Conservation (phyloP, 257 asterid genomes). For the Solanum pinnatisectum region DNA sequence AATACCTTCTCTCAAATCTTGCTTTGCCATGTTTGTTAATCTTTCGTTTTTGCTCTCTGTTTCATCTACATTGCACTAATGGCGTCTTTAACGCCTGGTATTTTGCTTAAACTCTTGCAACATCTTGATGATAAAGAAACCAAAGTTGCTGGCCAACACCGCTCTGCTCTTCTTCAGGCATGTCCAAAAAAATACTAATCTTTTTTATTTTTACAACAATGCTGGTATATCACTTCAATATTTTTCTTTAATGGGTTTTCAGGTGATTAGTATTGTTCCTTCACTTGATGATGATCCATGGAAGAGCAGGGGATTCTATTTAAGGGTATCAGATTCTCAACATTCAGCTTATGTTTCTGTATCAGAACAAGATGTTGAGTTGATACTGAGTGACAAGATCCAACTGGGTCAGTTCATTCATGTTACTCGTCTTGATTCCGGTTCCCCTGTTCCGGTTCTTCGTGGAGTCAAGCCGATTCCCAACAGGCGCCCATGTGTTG, state of each 20-base stretch:
- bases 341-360: constrained; percentile 92
- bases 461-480: constrained; percentile 69
- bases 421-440: constrained; percentile 51
- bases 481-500: constrained; percentile 66
- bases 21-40: background rate
- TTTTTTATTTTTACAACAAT: background rate
- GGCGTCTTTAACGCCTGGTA: constrained; percentile 82
- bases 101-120: constrained; percentile 56
- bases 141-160: constrained; percentile 84
- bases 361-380: constrained; percentile 61
- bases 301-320: constrained; percentile 80
- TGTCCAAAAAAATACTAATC: background rate
- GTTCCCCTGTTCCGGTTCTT: constrained; percentile 87
- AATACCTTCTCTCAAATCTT: background rate
- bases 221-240: background rate
- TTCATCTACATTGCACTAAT: constrained; percentile 15
- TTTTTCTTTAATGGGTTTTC: background rate
- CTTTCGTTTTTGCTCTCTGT: background rate
- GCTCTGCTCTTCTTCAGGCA: constrained; percentile 91
- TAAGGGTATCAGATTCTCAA: constrained; percentile 90
- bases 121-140: constrained; percentile 59
- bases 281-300: constrained; percentile 87
- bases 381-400: constrained; percentile 65
- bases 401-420: constrained; percentile 89
- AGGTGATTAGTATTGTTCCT: constrained; percentile 87